Conservation (phyloP, 2,329 filamentous ascomycete genomes). For the Teratosphaeria destructans region DNA sequence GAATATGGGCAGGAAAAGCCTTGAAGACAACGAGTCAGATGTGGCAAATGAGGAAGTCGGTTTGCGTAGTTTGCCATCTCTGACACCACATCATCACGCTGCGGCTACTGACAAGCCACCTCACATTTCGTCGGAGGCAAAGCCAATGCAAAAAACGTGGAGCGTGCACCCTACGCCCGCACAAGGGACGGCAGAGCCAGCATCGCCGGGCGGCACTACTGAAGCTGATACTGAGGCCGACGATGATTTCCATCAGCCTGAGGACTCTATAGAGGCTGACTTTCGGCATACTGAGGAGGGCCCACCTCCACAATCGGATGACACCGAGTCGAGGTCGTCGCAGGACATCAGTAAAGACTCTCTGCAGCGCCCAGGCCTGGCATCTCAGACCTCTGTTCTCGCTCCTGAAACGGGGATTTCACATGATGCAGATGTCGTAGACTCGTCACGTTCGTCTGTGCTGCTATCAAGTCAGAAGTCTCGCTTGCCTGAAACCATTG, state of each 20-base stretch:
- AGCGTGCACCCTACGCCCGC: neutral
- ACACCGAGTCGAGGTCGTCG: neutral
- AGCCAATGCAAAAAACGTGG: neutral
- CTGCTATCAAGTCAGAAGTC: neutral
- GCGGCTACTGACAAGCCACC: neutral
- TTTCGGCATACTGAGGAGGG: neutral
- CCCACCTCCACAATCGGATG: neutral
- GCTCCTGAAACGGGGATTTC: neutral
- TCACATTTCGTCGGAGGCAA: neutral
- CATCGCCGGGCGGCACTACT: neutral
- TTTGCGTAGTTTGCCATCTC: neutral
- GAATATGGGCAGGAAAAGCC: neutral
- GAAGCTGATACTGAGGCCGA: neutral
- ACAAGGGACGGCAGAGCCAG: neutral
- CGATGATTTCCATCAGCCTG: neutral
- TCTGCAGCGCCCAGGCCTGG: neutral
- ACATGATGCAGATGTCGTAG: neutral
- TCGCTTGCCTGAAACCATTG: conserved; percentile 9
- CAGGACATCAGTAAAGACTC: neutral
- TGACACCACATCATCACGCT: neutral
- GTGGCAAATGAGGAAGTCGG: neutral
- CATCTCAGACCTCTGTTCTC: neutral
- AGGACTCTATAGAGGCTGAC: neutral
- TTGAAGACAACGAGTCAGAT: neutral
- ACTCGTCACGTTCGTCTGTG: neutral